Conservation (phyloP, 345 rosid species). For the Microcos paniculata region DNA sequence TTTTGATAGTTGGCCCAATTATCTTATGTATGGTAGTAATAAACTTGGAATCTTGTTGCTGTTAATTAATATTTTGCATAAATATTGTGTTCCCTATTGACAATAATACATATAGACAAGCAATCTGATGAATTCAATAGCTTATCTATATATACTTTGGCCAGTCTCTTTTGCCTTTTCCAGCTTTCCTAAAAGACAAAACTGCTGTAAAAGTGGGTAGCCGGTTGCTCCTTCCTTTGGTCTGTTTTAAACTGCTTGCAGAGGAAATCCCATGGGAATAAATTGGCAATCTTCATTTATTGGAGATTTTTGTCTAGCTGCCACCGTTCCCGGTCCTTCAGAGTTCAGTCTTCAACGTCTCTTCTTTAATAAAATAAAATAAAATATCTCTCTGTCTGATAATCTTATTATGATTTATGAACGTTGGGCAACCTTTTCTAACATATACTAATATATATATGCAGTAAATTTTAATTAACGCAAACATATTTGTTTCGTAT, state of each 20-base stretch:
- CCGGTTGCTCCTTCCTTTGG: background rate
- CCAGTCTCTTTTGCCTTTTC: background rate
- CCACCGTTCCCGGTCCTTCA: slow-evolving; percentile 18
- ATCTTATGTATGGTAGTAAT: too few relatives aligned
- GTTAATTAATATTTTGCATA: background rate
- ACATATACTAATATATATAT: too few relatives aligned
- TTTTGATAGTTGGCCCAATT: background rate
- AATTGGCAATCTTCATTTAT: background rate
- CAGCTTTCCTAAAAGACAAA: too few relatives aligned
- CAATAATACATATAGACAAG: background rate
- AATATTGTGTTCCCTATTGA: background rate
- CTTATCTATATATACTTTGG: background rate
- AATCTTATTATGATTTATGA: background rate
- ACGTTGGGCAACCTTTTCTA: background rate
- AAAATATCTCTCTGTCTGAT: slow-evolving; percentile 1
- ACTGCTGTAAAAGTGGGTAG: background rate
- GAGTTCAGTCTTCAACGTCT: slow-evolving; percentile 21
- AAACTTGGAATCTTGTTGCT: background rate
- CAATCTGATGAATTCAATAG: background rate
- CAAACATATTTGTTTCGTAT: background rate
- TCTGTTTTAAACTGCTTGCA: background rate
- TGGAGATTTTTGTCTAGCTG: slow-evolving; percentile 9
- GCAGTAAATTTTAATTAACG: background rate
- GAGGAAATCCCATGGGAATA: slow-evolving; percentile 1
- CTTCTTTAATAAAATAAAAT: background rate